Percentiles rank a stretch among this genome's conserved stretches.
Evolutionary conservation across 805 yeast genomes (phyloP).

Genomic region (Kodamaea neixiangensis): DNA sequence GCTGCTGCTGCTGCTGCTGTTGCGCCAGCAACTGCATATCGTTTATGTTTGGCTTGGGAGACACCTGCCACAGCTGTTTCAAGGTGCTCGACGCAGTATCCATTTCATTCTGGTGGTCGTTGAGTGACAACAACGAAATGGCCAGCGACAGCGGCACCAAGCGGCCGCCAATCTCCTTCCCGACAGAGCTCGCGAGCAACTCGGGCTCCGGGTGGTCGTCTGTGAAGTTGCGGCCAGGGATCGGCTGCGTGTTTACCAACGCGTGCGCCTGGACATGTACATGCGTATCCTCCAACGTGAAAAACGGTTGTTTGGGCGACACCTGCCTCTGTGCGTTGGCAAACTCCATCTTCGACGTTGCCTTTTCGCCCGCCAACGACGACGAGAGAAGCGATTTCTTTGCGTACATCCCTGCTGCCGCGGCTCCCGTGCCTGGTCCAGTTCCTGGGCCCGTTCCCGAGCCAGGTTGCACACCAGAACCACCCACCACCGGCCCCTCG

Average conservation of each 20-base stretch:
- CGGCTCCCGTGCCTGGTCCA: too few species aligned
- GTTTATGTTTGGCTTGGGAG: constrained; percentile 9
- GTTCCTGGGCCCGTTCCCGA: too few species aligned
- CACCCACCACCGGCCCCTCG: not conserved
- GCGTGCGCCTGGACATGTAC: constrained; percentile 10
- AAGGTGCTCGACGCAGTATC: constrained; percentile 8
- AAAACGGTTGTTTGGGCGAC: constrained; percentile 12
- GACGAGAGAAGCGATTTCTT: constrained; percentile 27
- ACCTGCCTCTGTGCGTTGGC: not conserved
- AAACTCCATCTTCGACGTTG: constrained; percentile 4
- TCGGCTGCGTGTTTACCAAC: constrained; percentile 1
- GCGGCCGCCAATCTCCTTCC: constrained; percentile 41
- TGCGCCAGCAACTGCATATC: too few species aligned
- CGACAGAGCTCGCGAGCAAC: constrained; percentile 44
- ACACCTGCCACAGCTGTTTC: constrained; percentile 2
- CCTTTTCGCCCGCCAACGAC: constrained; percentile 27
- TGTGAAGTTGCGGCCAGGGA: constrained; percentile 9
- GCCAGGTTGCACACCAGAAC: not conserved
- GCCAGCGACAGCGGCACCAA: constrained; percentile 45
- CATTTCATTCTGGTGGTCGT: constrained; percentile 15
- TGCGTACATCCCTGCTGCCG: not conserved
- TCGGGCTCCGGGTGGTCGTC: constrained; percentile 48
- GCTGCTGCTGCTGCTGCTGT: constrained; percentile 3
- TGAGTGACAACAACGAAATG: constrained; percentile 40
- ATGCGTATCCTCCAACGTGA: constrained; percentile 17